Conservation (phyloP, 345 rosid genomes). For the Iberis pinnata region DNA sequence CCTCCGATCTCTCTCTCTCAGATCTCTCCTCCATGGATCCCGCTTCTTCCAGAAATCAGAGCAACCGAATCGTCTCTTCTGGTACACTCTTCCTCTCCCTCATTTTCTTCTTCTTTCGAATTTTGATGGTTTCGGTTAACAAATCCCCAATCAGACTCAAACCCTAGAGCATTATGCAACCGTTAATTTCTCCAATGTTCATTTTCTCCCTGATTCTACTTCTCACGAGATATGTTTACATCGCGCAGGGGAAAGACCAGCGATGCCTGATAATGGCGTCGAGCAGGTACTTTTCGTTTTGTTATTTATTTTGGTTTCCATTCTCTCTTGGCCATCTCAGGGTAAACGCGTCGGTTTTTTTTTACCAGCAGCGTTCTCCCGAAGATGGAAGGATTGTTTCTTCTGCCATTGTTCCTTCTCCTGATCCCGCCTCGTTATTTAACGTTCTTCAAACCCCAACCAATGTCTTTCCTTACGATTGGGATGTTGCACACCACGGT, state of each 20-base stretch:
- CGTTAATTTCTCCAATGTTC: slow-evolving; percentile 16
- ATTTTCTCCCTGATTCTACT: slow-evolving; percentile 2
- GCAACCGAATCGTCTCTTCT: slow-evolving; percentile 32
- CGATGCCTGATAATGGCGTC: slow-evolving; percentile 29
- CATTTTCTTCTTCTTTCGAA: neutral
- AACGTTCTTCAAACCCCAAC: slow-evolving; percentile 30
- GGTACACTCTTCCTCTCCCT: slow-evolving; percentile 23
- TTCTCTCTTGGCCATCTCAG: neutral
- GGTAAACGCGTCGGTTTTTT: slow-evolving; percentile 3
- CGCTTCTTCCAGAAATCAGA: slow-evolving; percentile 26
- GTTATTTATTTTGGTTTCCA: neutral
- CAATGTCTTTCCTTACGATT: slow-evolving; percentile 33
- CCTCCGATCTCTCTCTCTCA: slow-evolving; percentile 20
- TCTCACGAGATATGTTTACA: slow-evolving; percentile 1
- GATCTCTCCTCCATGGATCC: slow-evolving; percentile 31
- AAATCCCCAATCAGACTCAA: slow-evolving; percentile 7
- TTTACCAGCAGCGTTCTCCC: slow-evolving; percentile 40
- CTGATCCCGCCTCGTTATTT: slow-evolving; percentile 23
- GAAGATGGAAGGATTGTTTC: slow-evolving; percentile 53
- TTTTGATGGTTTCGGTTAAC: neutral
- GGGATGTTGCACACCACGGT: slow-evolving; percentile 35
- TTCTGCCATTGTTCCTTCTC: slow-evolving; percentile 36
- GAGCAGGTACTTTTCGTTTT: slow-evolving; percentile 38
- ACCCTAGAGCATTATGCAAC: slow-evolving; percentile 22
- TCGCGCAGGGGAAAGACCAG: slow-evolving; percentile 43